phyloP scores from a whole-genome alignment of 2,329 filamentous ascomycete species.

The Nothomitra cinnamomea region DNA sequence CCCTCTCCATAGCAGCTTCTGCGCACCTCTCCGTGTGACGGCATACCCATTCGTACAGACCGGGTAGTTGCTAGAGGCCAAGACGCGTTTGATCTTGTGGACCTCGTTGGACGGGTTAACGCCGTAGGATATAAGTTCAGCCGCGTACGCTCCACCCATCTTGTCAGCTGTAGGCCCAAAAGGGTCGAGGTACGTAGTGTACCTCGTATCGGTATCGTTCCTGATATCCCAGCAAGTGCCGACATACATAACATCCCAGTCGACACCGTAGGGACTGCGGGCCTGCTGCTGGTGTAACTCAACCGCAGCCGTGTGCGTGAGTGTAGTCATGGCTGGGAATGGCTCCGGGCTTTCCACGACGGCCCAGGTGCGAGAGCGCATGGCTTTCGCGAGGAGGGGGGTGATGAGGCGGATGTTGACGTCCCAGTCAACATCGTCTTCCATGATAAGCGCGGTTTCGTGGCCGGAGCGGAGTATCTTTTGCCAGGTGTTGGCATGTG shows the following conservation, averaged over 20 bases:
- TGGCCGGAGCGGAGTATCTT: neutral
- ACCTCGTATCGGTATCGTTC: neutral
- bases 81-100: neutral
- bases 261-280: neutral
- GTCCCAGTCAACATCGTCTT: slow-evolving; percentile 3
- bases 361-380: no score
- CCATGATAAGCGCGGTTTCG: slow-evolving; percentile 1
- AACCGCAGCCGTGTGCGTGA: neutral
- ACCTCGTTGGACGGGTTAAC: neutral
- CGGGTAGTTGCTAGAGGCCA: neutral
- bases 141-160: neutral
- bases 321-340: no score
- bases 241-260: neutral
- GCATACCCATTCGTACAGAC: neutral
- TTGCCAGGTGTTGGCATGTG: neutral
- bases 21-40: neutral
- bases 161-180: neutral
- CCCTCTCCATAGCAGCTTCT: neutral
- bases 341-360: no score
- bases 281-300: neutral
- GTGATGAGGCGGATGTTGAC: neutral
- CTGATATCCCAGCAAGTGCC: neutral
- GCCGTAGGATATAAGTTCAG: neutral
- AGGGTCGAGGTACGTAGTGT: neutral
- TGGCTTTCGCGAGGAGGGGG: neutral